Evolutionary conservation across 129 eudicot species (phyloP).

Genomic region (Tagetes patula): DNA sequence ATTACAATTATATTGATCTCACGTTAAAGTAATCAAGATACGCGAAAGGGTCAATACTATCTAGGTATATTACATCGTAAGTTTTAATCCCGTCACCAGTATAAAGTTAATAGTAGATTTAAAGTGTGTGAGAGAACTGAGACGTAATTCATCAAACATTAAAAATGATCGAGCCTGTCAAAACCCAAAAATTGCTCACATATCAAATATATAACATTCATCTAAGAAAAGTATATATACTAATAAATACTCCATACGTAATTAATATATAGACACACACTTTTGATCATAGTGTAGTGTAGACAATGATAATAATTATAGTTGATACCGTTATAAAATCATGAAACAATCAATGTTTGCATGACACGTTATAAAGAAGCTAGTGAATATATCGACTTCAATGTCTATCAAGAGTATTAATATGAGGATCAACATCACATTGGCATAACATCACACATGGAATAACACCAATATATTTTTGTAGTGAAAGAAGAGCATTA

Average conservation of each 20-base stretch:
- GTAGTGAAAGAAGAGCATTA: conserved; percentile 2
- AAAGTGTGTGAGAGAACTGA: no score
- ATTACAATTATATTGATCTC: not conserved
- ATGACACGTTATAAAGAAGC: conserved; percentile 36
- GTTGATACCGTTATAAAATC: not conserved
- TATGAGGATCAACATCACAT: conserved; percentile 23
- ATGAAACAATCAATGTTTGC: not conserved
- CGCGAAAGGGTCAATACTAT: no score
- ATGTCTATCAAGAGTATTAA: not conserved
- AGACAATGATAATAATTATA: not conserved
- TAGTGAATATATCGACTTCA: conserved; percentile 18
- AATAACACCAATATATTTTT: conserved; percentile 1
- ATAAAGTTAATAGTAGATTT: no score
- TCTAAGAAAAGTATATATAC: no score
- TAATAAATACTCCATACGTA: not conserved
- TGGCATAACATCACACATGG: conserved; percentile 35
- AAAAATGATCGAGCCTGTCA: no score
- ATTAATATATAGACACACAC: no score
- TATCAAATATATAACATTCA: not conserved
- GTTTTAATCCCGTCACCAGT: no score
- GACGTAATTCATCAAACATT: no score
- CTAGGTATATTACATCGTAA: no score
- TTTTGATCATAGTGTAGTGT: not conserved
- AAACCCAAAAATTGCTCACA: not conserved
- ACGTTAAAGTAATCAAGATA: no score